phyloP scores from a whole-genome alignment of 805 yeast species.

The Candida cerambycidarum region DNA sequence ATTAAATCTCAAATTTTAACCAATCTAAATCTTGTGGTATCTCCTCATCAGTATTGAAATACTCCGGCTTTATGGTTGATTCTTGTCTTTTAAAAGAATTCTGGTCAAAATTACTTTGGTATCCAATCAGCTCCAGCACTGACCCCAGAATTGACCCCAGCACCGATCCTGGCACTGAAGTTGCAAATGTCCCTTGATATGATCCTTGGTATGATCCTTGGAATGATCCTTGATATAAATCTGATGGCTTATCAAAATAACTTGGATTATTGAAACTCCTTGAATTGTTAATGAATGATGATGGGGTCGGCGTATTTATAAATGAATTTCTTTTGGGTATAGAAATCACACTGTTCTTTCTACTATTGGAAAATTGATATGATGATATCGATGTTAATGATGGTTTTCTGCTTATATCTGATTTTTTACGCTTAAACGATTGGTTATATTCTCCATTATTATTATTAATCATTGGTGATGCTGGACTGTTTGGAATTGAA shows the following conservation, averaged over 20 bases:
- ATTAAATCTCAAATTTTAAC: constrained; percentile 26
- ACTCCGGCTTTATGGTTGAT: constrained; percentile 10
- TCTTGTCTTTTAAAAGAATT: constrained; percentile 10
- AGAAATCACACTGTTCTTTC: constrained; percentile 13
- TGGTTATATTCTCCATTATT: constrained; percentile 20
- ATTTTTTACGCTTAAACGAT: constrained; percentile 43
- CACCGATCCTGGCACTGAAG: neutral
- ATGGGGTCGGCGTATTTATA: constrained; percentile 6
- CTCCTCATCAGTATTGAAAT: constrained; percentile 9
- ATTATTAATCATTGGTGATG: constrained; percentile 18
- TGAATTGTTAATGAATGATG: constrained; percentile 20
- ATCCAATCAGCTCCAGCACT: neutral
- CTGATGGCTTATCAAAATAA: constrained; percentile 20
- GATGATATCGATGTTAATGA: constrained; percentile 15
- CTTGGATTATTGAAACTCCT: constrained; percentile 23
- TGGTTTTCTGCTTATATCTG: constrained; percentile 24
- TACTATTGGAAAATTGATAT: constrained; percentile 10
- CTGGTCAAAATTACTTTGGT: neutral
- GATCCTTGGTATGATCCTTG: neutral
- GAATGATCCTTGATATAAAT: neutral
- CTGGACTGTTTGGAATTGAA: constrained; percentile 21
- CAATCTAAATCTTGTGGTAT: constrained; percentile 24
- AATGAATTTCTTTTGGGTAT: constrained; percentile 17
- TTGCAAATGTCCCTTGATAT: neutral
- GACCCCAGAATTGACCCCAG: neutral